These are phyloP conservation scores for Kurtzmaniella fragi DNA, from an alignment of 805 yeast genomes.

Conservation along the genomic window DNA sequence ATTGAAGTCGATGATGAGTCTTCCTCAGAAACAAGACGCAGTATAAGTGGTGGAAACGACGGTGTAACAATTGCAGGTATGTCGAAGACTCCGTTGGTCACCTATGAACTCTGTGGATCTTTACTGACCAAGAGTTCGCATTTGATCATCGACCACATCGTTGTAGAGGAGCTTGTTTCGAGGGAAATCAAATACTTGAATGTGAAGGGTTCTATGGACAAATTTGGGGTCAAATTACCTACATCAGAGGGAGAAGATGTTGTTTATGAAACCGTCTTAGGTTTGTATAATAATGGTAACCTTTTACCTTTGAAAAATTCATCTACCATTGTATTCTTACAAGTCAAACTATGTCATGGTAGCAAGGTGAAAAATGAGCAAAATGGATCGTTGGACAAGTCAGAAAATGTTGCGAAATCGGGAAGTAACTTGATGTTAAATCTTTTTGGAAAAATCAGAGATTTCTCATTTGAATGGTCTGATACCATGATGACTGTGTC, in stretches of 20 bases:
- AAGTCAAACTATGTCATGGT: conserved; percentile 18
- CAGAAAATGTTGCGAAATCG: no score
- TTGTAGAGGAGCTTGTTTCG: conserved; percentile 44
- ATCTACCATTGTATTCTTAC: conserved; percentile 27
- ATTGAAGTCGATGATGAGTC: conserved; percentile 7
- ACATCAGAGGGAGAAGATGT: conserved; percentile 5
- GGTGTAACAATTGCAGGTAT: conserved; percentile 1
- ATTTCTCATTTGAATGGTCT: conserved; percentile 17
- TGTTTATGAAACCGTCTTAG: conserved; percentile 19
- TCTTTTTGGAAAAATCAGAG: conserved; percentile 21
- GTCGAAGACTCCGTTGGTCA: conserved; percentile 9
- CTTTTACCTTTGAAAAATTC: conserved; percentile 30
- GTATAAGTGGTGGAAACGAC: background rate
- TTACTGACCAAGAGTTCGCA: conserved; percentile 43
- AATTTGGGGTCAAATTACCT: conserved; percentile 9
- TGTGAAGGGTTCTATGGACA: conserved; percentile 12
- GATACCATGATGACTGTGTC: conserved; percentile 17
- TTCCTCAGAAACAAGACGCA: background rate
- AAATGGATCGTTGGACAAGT: no score
- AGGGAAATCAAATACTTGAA: conserved; percentile 35
- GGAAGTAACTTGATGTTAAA: conserved; percentile 20
- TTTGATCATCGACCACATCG: conserved; percentile 45
- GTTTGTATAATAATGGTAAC: conserved; percentile 19
- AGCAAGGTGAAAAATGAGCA: no score
- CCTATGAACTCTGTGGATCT: conserved; percentile 31